Evolutionary conservation across 2,329 filamentous ascomycete genomes (phyloP).

Genomic region (Neonectria punicea): DNA sequence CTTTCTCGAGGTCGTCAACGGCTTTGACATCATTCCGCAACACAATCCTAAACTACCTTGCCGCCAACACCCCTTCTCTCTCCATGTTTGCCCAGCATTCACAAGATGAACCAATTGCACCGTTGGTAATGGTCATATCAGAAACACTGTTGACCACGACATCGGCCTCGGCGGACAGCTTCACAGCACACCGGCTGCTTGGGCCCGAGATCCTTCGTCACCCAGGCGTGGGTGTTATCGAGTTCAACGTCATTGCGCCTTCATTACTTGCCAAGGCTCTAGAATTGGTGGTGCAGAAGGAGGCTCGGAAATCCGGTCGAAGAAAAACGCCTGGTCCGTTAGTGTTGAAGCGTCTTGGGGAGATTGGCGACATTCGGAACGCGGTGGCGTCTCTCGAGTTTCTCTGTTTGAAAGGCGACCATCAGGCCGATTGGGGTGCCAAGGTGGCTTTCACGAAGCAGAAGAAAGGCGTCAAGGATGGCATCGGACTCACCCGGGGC

Average conservation of each 20-base stretch:
- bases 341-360: slow-evolving; percentile 82
- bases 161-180: slow-evolving; percentile 86
- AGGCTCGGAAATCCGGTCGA: slow-evolving; percentile 81
- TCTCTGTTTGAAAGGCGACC: slow-evolving; percentile 83
- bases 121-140: slow-evolving; percentile 89
- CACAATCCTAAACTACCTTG: slow-evolving; percentile 79
- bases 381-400: slow-evolving; percentile 95
- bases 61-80: slow-evolving; percentile 70
- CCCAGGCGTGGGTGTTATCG: slow-evolving; percentile 80
- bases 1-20: slow-evolving; percentile 73
- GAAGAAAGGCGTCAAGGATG: slow-evolving; percentile 69
- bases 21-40: slow-evolving; percentile 77
- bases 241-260: slow-evolving; percentile 92
- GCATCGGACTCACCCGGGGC: slow-evolving; percentile 73
- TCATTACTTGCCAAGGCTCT: slow-evolving; percentile 88
- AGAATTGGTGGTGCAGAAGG: slow-evolving; percentile 83
- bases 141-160: slow-evolving; percentile 89
- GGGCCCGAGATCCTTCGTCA: slow-evolving; percentile 88
- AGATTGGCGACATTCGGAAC: slow-evolving; percentile 91
- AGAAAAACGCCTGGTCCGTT: slow-evolving; percentile 79
- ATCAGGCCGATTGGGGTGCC: slow-evolving; percentile 78
- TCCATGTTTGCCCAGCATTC: slow-evolving; percentile 57
- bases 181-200: slow-evolving; percentile 90
- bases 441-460: slow-evolving; percentile 76
- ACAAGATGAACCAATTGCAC: slow-evolving; percentile 64